A percentile compares a stretch with the other conserved stretches of the same genome.
Evolutionary conservation across 192 early-diverging fungal species (phyloP).

Genomic region (Fimicolochytrium jonesii): DNA sequence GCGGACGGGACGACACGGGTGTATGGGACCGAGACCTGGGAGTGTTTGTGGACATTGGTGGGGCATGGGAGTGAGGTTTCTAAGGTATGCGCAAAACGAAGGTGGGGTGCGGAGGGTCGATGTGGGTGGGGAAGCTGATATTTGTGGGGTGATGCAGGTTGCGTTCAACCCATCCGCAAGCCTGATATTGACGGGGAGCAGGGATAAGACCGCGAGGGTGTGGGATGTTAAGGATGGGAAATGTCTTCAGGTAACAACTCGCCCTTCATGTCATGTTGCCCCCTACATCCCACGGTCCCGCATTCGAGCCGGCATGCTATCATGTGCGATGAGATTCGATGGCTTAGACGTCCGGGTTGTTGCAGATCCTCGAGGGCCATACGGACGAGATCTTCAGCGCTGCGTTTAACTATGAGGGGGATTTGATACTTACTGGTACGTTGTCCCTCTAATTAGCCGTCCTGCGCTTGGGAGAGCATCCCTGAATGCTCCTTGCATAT

Average conservation of each 20-base stretch:
- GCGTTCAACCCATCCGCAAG: constrained; percentile 41
- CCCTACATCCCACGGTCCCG: background rate
- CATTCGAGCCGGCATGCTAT: background rate
- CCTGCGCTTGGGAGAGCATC: background rate
- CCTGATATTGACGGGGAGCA: constrained; percentile 33
- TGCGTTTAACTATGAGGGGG: constrained; percentile 48
- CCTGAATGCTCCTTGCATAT: background rate
- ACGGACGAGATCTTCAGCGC: constrained; percentile 47
- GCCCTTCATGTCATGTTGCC: too few species aligned
- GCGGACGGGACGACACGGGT: constrained; percentile 39
- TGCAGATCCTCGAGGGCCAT: constrained; percentile 38
- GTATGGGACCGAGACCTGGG: constrained; percentile 25
- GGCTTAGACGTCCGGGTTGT: too few species aligned
- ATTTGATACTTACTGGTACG: constrained; percentile 41
- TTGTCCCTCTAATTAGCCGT: background rate
- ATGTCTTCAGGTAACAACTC: constrained; percentile 35
- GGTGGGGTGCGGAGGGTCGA: background rate
- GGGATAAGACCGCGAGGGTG: constrained; percentile 41
- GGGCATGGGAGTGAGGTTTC: constrained; percentile 45
- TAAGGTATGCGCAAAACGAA: constrained; percentile 33
- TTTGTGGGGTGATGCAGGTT: constrained; percentile 15
- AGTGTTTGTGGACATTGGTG: constrained; percentile 25
- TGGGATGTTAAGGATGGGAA: constrained; percentile 34
- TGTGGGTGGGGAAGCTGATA: background rate
- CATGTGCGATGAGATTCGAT: too few species aligned